Percentiles rank a stretch among this genome's conserved stretches.
Evolutionary conservation across 139 green algal species (phyloP).

Genomic region (Chlamydomonas schloesseri): DNA sequence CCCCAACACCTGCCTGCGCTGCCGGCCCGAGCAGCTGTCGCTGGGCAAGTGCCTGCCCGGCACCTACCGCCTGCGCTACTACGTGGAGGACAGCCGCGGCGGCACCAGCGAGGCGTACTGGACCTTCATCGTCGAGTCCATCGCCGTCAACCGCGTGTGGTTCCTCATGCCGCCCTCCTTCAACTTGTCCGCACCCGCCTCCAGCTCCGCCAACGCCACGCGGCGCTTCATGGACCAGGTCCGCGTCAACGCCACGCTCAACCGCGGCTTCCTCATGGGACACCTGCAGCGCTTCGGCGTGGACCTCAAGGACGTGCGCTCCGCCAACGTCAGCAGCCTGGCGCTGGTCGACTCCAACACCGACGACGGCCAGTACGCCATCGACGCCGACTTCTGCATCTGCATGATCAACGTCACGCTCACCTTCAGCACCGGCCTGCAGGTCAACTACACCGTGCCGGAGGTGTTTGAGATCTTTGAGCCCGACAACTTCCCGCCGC

Average conservation of each 20-base stretch:
- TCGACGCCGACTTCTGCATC: slow-evolving; percentile 25
- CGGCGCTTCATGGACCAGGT: background rate
- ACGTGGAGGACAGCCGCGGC: background rate
- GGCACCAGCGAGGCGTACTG: background rate
- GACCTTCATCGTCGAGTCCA: slow-evolving; percentile 26
- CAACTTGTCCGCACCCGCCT: background rate
- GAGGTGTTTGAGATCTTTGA: background rate
- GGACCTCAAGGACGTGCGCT: background rate
- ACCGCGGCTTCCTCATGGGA: background rate
- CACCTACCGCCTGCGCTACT: slow-evolving; percentile 34
- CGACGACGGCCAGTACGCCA: slow-evolving; percentile 2
- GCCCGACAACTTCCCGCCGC: background rate
- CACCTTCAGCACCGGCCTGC: slow-evolving; percentile 15
- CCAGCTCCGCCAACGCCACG: background rate
- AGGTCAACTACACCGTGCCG: background rate
- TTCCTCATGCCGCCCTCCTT: slow-evolving; percentile 5
- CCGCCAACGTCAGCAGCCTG: slow-evolving; percentile 1
- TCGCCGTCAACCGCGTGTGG: background rate
- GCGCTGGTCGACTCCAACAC: background rate
- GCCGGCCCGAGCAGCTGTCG: slow-evolving; percentile 14
- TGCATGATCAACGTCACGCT: slow-evolving; percentile 37
- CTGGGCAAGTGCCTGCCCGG: slow-evolving; percentile 47
- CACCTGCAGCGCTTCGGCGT: background rate
- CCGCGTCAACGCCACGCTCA: slow-evolving; percentile 5
- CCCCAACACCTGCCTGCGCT: slow-evolving; percentile 44